phyloP scores from a whole-genome alignment of 2,329 filamentous ascomycete species.

The Fusarium sp. region DNA sequence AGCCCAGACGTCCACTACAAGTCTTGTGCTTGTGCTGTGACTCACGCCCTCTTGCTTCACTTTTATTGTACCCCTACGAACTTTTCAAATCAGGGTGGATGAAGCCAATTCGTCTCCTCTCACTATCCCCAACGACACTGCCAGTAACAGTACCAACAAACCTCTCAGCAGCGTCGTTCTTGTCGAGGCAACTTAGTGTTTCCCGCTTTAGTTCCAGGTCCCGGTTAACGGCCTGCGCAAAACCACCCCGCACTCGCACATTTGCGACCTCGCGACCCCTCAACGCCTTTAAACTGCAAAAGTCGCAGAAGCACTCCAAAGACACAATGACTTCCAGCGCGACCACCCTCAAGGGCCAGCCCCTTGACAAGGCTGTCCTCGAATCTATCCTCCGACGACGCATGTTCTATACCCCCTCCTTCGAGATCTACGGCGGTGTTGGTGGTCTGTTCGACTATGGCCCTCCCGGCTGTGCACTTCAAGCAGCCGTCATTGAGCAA shows the following conservation, averaged over 20 bases:
- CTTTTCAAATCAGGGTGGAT: slow-evolving; percentile 43
- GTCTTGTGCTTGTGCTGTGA: slow-evolving; percentile 39
- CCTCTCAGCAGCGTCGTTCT: slow-evolving; percentile 26
- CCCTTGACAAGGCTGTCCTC: slow-evolving; percentile 83
- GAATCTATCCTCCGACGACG: slow-evolving; percentile 89
- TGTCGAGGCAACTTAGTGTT: slow-evolving; percentile 36
- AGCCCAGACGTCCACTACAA: slow-evolving; percentile 1
- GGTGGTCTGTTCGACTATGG: slow-evolving; percentile 94
- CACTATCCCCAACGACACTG: slow-evolving; percentile 33
- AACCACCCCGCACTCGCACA: slow-evolving; percentile 44
- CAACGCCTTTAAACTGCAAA: slow-evolving; percentile 47
- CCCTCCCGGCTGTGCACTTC: slow-evolving; percentile 85
- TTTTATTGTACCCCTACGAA: slow-evolving; percentile 24
- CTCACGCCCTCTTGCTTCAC: slow-evolving; percentile 41
- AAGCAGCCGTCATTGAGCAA: slow-evolving; percentile 86
- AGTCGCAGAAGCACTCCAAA: slow-evolving; percentile 42
- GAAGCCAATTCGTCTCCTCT: slow-evolving; percentile 45
- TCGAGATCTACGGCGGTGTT: slow-evolving; percentile 94
- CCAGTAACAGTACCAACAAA: slow-evolving; percentile 7
- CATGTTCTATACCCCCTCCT: slow-evolving; percentile 94
- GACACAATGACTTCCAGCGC: slow-evolving; percentile 61
- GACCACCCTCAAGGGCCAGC: slow-evolving; percentile 88
- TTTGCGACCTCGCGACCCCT: slow-evolving; percentile 48
- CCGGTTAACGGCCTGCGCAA: slow-evolving; percentile 41
- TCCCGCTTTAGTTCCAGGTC: slow-evolving; percentile 29